Evolutionary conservation across 805 yeast genomes (phyloP), one percentile per base, ranked within the genome.

Genomic region (Cyberlindnera lachancei): DNA sequence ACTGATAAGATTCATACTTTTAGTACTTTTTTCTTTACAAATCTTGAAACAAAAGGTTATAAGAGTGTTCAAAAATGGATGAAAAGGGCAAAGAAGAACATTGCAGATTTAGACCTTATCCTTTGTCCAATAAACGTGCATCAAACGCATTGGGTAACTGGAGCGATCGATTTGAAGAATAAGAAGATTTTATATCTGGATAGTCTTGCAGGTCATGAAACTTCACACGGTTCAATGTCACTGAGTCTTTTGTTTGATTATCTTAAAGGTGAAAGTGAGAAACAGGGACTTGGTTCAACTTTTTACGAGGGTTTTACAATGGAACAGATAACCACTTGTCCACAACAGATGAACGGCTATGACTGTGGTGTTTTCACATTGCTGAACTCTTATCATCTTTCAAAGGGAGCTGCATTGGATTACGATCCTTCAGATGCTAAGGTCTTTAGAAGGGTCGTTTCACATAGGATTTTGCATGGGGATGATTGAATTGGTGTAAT

Each of bases 281-380:
- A 79, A 30, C 57, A 63, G 12, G 58, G 61, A 2, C 47, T 45
- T 23, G 50, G 48, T 1, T 46, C 35, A 5, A n/a, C n/a, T n/a
- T 25, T 54, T 10, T 64, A 65, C 6, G 39, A 52, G 22, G 61
- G 59, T 15, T 56, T 52, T 30, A 55, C 52, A 12, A 34, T 55
- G 14, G 35, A 39, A 12, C 64, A 58, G 23, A 27, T 52, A 3
- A 40, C 54, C 3, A 52, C 58, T n/a, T 67, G 88, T 26, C 97
- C 98, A 1, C 84, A 79, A 44, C 98, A 92, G 53, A 63, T 67
- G 18, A 92, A 92, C 51, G 96, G 96, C 0, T 84, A 54, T 44
- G 98, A 92, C 56, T 92, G 98, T 62, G 98, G 98, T 7, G 94
- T 90, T 3, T 92, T 88, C 50, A 72, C 94, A 3, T 81, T 96